phyloP scores from a whole-genome alignment of 495 filamentous ascomycete species.

The Thermochaetoides thermophila region DNA sequence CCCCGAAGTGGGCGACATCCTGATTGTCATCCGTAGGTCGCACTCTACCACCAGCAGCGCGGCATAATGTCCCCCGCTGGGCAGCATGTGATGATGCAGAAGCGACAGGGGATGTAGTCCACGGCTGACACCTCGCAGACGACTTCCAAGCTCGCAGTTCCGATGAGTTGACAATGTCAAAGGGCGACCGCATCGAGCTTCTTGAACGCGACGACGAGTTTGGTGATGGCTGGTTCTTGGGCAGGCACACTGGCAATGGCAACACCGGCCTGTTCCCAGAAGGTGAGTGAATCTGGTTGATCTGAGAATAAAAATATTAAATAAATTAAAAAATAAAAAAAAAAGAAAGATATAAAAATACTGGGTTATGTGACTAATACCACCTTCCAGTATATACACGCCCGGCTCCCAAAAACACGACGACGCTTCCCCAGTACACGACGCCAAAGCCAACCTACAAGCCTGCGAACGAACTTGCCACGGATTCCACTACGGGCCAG shows the following conservation, averaged over 20 bases:
- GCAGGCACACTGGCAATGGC: conserved; percentile 58
- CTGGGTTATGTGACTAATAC: too few species aligned
- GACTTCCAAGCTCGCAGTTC: conserved; percentile 81
- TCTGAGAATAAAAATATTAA: too few species aligned
- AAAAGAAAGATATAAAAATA: too few species aligned
- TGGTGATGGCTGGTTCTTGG: conserved; percentile 94
- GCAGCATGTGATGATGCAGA: too few species aligned
- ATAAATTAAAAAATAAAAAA: too few species aligned
- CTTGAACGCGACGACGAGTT: conserved; percentile 95
- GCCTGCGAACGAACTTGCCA: conserved; percentile 16
- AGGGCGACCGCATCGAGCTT: conserved; percentile 80
- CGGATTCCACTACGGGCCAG: conserved; percentile 13
- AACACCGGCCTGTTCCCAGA: conserved; percentile 80
- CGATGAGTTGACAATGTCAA: conserved; percentile 79
- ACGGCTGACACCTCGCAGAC: conserved; percentile 30
- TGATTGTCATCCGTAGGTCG: conserved; percentile 66
- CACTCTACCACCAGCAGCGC: conserved; percentile 11
- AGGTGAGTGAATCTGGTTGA: too few species aligned
- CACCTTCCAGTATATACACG: conserved; percentile 36
- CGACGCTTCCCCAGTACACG: conserved; percentile 11
- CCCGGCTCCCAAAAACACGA: conserved; percentile 27
- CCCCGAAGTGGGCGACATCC: conserved; percentile 51
- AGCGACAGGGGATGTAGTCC: too few species aligned
- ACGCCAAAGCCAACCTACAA: conserved; percentile 17
- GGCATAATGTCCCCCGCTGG: conserved; percentile 1